phyloP scores from a whole-genome alignment of 805 yeast species.

The Kluyveromyces wickerhamii region DNA sequence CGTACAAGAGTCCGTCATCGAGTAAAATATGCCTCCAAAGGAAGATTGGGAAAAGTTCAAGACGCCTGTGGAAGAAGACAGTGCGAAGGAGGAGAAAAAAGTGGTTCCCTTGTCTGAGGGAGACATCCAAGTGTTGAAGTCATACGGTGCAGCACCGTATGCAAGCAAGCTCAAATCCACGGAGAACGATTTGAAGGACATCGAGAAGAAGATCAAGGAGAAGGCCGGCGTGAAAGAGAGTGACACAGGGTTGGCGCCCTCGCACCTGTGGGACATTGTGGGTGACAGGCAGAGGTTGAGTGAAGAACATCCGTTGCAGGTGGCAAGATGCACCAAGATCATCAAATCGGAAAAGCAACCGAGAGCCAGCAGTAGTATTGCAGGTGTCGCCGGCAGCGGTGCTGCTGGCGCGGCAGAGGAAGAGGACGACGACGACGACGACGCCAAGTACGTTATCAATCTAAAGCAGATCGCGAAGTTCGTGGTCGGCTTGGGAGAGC shows the following conservation, averaged over 20 bases:
- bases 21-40: constrained; percentile 94
- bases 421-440: constrained; percentile 62
- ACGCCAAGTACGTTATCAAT: constrained; percentile 88
- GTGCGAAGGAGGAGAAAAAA: constrained; percentile 54
- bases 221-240: constrained; percentile 91
- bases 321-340: constrained; percentile 97
- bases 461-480: constrained; percentile 97
- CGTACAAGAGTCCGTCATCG: no score
- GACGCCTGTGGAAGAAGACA: constrained; percentile 69
- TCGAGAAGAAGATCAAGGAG: constrained; percentile 85
- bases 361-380: constrained; percentile 21
- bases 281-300: constrained; percentile 92
- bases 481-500: constrained; percentile 92
- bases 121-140: constrained; percentile 93
- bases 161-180: constrained; percentile 70
- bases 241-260: constrained; percentile 96
- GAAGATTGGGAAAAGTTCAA: constrained; percentile 98
- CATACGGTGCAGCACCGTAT: constrained; percentile 97
- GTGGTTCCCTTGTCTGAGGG: constrained; percentile 88
- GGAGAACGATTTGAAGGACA: constrained; percentile 77
- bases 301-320: constrained; percentile 94
- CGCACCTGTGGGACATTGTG: constrained; percentile 94
- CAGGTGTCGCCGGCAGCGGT: constrained; percentile 8
- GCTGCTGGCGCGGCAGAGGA: constrained; percentile 17
- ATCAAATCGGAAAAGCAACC: constrained; percentile 51